Conservation (phyloP, 1,284 basidiomycete genomes). For the Sanghuangporus sanghuang region DNA sequence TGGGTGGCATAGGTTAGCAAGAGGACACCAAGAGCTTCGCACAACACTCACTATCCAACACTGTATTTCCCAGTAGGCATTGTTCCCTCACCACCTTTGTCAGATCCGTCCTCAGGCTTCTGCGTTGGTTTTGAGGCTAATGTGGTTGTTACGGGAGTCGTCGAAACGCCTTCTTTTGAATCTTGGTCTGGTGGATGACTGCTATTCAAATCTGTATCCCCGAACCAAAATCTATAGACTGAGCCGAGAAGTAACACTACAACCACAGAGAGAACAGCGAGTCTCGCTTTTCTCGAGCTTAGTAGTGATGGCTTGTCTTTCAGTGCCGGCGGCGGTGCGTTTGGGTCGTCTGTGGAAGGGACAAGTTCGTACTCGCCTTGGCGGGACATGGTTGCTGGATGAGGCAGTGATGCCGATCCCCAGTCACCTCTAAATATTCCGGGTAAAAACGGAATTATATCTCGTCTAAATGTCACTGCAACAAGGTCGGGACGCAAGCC, state of each 20-base stretch:
- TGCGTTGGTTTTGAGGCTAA: slow-evolving; percentile 1
- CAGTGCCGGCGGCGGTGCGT: not conserved
- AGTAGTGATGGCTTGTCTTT: not conserved
- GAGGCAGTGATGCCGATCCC: not conserved
- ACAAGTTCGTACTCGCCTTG: slow-evolving; percentile 17
- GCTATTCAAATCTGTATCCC: not conserved
- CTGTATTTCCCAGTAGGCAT: slow-evolving; percentile 53
- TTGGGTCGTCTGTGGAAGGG: slow-evolving; percentile 13
- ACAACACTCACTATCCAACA: slow-evolving; percentile 68
- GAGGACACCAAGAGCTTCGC: slow-evolving; percentile 3
- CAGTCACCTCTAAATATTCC: not conserved
- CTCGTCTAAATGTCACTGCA: not conserved
- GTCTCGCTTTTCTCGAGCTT: slow-evolving; percentile 1
- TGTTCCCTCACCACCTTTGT: slow-evolving; percentile 23
- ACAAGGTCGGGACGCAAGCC: not conserved
- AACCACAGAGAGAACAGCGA: slow-evolving; percentile 4
- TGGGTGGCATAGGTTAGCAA: slow-evolving; percentile 25
- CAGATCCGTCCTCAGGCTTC: not conserved
- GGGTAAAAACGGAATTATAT: not conserved
- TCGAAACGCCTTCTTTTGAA: not conserved
- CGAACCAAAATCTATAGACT: slow-evolving; percentile 15
- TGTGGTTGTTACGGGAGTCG: not conserved
- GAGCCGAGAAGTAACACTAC: slow-evolving; percentile 7
- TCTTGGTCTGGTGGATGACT: slow-evolving; percentile 5
- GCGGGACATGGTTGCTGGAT: slow-evolving; percentile 11